phyloP scores from a whole-genome alignment of 257 asterid genomes.

The Gardenia jasminoides region DNA sequence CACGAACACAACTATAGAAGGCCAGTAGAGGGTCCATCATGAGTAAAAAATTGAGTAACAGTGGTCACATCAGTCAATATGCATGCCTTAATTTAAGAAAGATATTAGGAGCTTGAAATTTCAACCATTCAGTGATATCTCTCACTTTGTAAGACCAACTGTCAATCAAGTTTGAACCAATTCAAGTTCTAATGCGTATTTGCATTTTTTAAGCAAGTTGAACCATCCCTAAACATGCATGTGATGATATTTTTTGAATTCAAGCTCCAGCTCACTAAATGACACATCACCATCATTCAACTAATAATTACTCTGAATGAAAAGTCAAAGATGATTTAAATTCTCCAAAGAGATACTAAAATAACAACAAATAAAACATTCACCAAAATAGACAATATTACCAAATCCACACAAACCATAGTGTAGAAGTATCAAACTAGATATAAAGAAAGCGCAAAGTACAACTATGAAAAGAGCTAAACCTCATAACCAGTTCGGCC shows the following conservation, averaged over 20 bases:
- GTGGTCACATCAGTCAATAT: constrained; percentile 18
- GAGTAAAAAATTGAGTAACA: constrained; percentile 29
- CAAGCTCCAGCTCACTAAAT: not conserved
- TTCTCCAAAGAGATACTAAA: not conserved
- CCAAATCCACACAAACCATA: constrained; percentile 21
- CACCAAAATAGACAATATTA: not conserved
- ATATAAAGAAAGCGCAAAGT: constrained; percentile 33
- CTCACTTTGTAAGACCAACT: not conserved
- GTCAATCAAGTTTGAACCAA: not conserved
- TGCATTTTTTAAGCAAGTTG: not conserved
- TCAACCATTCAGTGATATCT: not conserved
- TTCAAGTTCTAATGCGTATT: not conserved
- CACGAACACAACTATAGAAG: constrained; percentile 69
- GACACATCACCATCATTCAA: not conserved
- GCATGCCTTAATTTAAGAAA: constrained; percentile 13
- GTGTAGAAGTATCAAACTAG: constrained; percentile 28
- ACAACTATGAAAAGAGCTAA: constrained; percentile 46
- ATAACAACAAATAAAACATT: not conserved
- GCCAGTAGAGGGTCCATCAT: constrained; percentile 51
- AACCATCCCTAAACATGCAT: not conserved
- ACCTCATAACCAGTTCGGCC: constrained; percentile 41
- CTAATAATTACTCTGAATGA: not conserved
- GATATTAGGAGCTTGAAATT: not conserved
- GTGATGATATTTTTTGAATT: not conserved
- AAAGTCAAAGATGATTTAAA: not conserved